Percentiles rank a stretch among this genome's conserved stretches.
Conservation (phyloP, 495 filamentous ascomycete genomes). For the Aspergillus cavernicola region DNA sequence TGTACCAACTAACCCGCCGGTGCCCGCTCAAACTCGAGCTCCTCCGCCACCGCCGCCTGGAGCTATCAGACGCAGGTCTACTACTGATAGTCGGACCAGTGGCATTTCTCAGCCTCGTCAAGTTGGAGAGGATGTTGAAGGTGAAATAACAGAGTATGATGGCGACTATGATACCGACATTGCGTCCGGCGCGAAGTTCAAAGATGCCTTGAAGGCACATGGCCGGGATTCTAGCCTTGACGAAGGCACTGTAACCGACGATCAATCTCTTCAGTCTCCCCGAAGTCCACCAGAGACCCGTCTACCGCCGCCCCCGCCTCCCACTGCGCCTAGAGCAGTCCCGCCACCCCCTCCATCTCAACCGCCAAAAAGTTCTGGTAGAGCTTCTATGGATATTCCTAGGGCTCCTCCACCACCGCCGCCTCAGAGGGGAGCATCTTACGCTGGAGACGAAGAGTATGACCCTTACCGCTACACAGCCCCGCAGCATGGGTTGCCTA, state of each 20-base stretch:
- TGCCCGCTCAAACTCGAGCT: slow-evolving; percentile 56
- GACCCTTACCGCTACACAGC: slow-evolving; percentile 68
- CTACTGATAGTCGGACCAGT: slow-evolving; percentile 49
- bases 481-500: slow-evolving; percentile 38
- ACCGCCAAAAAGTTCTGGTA: slow-evolving; percentile 42
- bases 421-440: slow-evolving; percentile 39
- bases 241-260: slow-evolving; percentile 52
- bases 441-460: slow-evolving; percentile 63
- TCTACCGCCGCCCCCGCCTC: slow-evolving; percentile 58
- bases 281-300: slow-evolving; percentile 45
- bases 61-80: slow-evolving; percentile 56
- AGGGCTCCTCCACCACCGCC: slow-evolving; percentile 60
- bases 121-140: slow-evolving; percentile 61
- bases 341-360: slow-evolving; percentile 53
- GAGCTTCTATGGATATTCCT: slow-evolving; percentile 64
- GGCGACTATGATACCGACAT: slow-evolving; percentile 99
- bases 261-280: slow-evolving; percentile 46
- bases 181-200: slow-evolving; percentile 79
- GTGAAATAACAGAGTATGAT: slow-evolving; percentile 91
- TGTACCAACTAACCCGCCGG: slow-evolving; percentile 44
- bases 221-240: slow-evolving; percentile 70
- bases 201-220: slow-evolving; percentile 86
- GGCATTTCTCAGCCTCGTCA: slow-evolving; percentile 36
- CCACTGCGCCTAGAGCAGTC: slow-evolving; percentile 47
- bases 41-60: slow-evolving; percentile 77